phyloP scores from a whole-genome alignment of 1,139 yeast species.

The Yamadazyma siamensis region DNA sequence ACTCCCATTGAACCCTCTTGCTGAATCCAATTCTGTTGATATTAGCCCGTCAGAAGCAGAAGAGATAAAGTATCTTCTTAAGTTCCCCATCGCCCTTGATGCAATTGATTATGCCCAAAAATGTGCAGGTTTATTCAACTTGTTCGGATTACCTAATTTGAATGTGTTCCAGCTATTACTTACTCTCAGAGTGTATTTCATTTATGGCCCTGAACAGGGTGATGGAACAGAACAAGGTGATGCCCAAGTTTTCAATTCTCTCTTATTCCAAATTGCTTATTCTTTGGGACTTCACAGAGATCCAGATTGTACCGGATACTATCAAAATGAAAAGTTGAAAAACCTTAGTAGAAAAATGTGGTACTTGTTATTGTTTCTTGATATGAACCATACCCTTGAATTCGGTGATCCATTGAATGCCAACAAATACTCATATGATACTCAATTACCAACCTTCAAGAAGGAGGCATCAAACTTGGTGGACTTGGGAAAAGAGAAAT shows the following conservation, averaged over 20 bases:
- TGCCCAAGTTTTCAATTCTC: conserved; percentile 34
- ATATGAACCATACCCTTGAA: conserved; percentile 32
- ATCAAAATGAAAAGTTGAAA: conserved; percentile 23
- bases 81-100: conserved; percentile 16
- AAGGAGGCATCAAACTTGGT: conserved; percentile 20
- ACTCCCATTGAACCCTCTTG: conserved; percentile 3
- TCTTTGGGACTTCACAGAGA: conserved; percentile 46
- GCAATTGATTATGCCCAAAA: conserved; percentile 29
- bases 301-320: conserved; percentile 18
- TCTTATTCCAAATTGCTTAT: conserved; percentile 42
- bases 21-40: background rate
- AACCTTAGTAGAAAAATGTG: conserved; percentile 25
- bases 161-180: conserved; percentile 48
- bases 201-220: conserved; percentile 48
- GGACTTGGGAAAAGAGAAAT: conserved; percentile 25
- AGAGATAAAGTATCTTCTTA: conserved; percentile 7
- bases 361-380: conserved; percentile 27
- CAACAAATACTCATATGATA: conserved; percentile 29
- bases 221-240: conserved; percentile 50
- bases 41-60: conserved; percentile 1
- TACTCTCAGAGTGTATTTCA: conserved; percentile 34
- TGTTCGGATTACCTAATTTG: conserved; percentile 37
- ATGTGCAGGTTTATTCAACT: conserved; percentile 37
- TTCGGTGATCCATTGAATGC: conserved; percentile 38
- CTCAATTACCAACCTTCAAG: conserved; percentile 22